These are phyloP conservation scores for Porogramme epimiltina DNA, from an alignment of 1,284 basidiomycete genomes.

Conservation along the genomic window DNA sequence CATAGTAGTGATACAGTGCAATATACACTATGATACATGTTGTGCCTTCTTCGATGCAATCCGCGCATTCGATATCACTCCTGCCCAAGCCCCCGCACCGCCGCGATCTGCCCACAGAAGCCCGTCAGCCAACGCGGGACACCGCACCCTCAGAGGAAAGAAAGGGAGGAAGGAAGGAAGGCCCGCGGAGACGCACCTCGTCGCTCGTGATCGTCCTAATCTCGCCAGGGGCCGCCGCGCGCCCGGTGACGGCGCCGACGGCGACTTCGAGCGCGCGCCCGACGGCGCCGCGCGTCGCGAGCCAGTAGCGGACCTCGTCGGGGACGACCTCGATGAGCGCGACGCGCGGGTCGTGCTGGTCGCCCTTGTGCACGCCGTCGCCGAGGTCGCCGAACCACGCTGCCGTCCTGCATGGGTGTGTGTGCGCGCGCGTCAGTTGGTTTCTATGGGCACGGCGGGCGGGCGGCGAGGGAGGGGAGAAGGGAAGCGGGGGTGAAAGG, in stretches of 20 bases:
- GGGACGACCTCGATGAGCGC: slow-evolving; percentile 82
- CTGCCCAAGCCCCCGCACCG: neutral
- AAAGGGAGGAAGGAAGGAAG: neutral
- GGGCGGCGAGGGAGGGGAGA: no score
- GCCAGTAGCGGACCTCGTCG: slow-evolving; percentile 81
- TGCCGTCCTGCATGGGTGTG: slow-evolving; percentile 44
- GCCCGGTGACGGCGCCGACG: slow-evolving; percentile 55
- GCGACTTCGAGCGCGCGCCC: slow-evolving; percentile 54
- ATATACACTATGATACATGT: no score
- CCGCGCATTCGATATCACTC: neutral
- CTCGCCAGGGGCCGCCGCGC: slow-evolving; percentile 62
- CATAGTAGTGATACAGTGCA: no score
- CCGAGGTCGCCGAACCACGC: slow-evolving; percentile 89
- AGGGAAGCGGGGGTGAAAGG: no score
- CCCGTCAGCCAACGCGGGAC: no score
- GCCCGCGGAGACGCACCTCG: slow-evolving; percentile 50
- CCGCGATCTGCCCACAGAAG: no score
- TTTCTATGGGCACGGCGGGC: neutral
- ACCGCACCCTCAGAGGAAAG: no score
- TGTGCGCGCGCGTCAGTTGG: no score
- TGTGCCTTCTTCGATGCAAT: no score
- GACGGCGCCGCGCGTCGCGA: slow-evolving; percentile 49
- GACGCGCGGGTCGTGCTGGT: slow-evolving; percentile 80
- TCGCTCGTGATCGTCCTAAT: slow-evolving; percentile 61
- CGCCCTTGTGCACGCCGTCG: slow-evolving; percentile 86